phyloP scores from a whole-genome alignment of 148 eudicot species.

The Agrostemma githago region DNA sequence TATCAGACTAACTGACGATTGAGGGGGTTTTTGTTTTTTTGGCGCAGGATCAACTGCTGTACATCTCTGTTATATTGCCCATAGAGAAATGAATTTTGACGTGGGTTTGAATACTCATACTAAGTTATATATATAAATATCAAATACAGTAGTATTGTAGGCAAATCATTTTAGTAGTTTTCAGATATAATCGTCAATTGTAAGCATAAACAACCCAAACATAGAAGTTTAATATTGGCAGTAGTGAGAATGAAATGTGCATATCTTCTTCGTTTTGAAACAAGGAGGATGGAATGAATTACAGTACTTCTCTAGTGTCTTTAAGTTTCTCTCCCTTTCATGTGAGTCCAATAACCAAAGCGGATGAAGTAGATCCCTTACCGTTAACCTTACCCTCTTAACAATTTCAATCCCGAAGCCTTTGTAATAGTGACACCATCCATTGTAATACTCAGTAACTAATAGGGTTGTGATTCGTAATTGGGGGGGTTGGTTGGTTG shows the following conservation, averaged over 20 bases:
- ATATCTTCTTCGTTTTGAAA: background rate
- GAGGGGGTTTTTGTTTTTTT: background rate
- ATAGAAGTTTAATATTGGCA: conserved; percentile 14
- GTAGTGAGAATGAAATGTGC: conserved; percentile 12
- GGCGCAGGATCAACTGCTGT: conserved; percentile 34
- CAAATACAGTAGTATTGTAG: background rate
- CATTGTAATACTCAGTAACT: too few relatives aligned
- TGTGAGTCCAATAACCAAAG: too few relatives aligned
- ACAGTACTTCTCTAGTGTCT: background rate
- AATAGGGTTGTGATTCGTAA: too few relatives aligned
- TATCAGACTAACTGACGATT: background rate
- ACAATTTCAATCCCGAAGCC: too few relatives aligned
- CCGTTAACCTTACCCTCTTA: too few relatives aligned
- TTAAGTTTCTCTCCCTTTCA: too few relatives aligned
- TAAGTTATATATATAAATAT: conserved; percentile 17
- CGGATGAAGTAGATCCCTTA: too few relatives aligned
- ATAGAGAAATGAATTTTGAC: conserved; percentile 23
- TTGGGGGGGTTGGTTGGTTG: too few relatives aligned
- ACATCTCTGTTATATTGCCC: conserved; percentile 24
- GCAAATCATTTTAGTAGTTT: conserved; percentile 8
- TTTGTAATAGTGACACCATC: too few relatives aligned
- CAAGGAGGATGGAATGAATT: background rate
- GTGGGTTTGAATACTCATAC: conserved; percentile 22
- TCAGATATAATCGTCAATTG: conserved; percentile 21
- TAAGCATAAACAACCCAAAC: background rate